Percentiles rank a stretch among this genome's conserved stretches.
phyloP scores from a whole-genome alignment of 306 rosid species.

The Glycine latifolia region DNA sequence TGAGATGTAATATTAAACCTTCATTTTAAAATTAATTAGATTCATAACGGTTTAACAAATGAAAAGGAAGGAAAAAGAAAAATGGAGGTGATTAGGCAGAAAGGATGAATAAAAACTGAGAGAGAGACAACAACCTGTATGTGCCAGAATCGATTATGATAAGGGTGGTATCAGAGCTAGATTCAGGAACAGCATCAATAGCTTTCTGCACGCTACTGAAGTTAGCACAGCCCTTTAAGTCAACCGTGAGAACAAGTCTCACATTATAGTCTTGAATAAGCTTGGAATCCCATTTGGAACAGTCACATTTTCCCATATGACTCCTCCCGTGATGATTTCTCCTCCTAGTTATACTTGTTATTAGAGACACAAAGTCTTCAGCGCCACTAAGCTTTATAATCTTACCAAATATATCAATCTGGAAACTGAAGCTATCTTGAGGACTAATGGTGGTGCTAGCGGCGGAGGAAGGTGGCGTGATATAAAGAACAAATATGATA shows the following conservation, averaged over 20 bases:
- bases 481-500: constrained; percentile 40
- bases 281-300: constrained; percentile 52
- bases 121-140: constrained; percentile 43
- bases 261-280: constrained; percentile 61
- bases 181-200: constrained; percentile 74
- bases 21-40: not conserved
- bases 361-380: constrained; percentile 51
- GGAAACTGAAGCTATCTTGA: constrained; percentile 35
- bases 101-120: not conserved
- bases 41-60: not conserved
- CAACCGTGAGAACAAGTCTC: constrained; percentile 64
- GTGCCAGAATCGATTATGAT: constrained; percentile 62
- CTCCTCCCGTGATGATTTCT: constrained; percentile 22
- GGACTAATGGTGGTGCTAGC: constrained; percentile 27
- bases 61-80: not conserved
- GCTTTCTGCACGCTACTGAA: constrained; percentile 78
- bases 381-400: constrained; percentile 50
- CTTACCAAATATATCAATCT: constrained; percentile 42
- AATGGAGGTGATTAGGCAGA: not conserved
- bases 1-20: not conserved
- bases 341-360: constrained; percentile 46
- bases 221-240: constrained; percentile 64
- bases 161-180: constrained; percentile 57
- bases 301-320: constrained; percentile 49
- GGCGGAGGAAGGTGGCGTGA: constrained; percentile 40